These are phyloP conservation scores for Ochetophila trinervis DNA, from an alignment of 306 rosid genomes.

Conservation along the genomic window DNA sequence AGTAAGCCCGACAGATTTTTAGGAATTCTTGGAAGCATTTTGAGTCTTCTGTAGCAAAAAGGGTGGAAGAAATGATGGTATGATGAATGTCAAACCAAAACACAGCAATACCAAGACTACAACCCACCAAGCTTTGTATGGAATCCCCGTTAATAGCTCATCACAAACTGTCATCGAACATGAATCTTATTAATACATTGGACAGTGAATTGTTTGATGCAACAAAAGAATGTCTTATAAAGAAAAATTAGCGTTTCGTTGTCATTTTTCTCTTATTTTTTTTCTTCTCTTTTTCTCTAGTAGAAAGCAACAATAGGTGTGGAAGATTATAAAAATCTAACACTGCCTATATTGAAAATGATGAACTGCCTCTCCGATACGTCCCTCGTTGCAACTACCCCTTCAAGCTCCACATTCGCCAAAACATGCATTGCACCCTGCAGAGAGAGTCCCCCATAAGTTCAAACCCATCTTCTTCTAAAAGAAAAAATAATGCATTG, in stretches of 20 bases:
- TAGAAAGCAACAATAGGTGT: neutral
- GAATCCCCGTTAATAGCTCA: constrained; percentile 72
- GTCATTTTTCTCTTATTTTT: too few relatives aligned
- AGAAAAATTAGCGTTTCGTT: too few relatives aligned
- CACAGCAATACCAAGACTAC: constrained; percentile 56
- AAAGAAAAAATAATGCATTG: constrained; percentile 10
- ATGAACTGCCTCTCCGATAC: constrained; percentile 59
- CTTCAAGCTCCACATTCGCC: constrained; percentile 78
- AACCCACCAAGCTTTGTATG: constrained; percentile 80
- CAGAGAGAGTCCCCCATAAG: neutral
- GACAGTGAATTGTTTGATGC: neutral
- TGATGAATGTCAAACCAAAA: constrained; percentile 52
- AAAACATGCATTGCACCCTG: constrained; percentile 45
- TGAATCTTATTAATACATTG: neutral
- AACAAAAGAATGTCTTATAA: neutral
- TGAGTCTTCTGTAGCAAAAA: constrained; percentile 41
- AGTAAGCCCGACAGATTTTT: constrained; percentile 13
- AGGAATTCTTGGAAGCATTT: constrained; percentile 46
- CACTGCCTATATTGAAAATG: constrained; percentile 74
- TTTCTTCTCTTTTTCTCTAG: too few relatives aligned
- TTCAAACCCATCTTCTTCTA: constrained; percentile 1
- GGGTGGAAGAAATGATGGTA: constrained; percentile 58
- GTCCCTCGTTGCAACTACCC: constrained; percentile 62
- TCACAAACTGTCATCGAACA: constrained; percentile 57
- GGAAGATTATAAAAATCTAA: neutral